These are phyloP conservation scores for Dryadomyces sulphureus DNA, from an alignment of 2,329 filamentous ascomycete species.

Conservation along the genomic window DNA sequence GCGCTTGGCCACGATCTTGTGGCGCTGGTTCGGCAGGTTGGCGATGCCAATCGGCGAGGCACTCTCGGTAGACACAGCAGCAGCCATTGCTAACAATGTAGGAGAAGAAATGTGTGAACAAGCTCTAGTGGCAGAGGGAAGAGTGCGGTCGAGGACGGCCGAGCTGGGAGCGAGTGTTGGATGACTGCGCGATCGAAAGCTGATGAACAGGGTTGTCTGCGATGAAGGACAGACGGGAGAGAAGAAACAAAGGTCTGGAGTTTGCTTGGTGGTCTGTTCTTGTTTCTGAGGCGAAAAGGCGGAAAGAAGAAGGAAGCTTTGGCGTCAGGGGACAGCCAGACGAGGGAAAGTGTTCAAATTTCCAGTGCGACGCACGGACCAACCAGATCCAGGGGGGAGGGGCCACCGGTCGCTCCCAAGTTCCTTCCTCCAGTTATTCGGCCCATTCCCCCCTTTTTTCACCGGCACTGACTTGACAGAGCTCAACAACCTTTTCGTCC, in stretches of 20 bases:
- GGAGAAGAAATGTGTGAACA: neutral
- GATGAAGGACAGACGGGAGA: neutral
- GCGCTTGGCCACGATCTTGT: conserved; percentile 66
- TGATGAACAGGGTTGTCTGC: neutral
- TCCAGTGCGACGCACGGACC: conserved; percentile 14
- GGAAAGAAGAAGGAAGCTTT: conserved; percentile 11
- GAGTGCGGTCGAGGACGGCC: neutral
- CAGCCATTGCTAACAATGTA: conserved; percentile 33
- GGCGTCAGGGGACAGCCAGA: conserved; percentile 8
- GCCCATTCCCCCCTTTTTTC: conserved; percentile 3
- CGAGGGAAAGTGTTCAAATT: conserved; percentile 13
- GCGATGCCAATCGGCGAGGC: conserved; percentile 59
- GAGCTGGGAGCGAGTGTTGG: neutral
- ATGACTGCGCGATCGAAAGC: neutral
- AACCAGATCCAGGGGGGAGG: conserved; percentile 10
- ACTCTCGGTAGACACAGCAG: conserved; percentile 40
- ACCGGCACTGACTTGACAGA: neutral
- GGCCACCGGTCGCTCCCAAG: conserved; percentile 8
- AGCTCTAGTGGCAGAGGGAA: neutral
- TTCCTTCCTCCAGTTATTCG: conserved; percentile 4
- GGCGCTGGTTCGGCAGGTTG: conserved; percentile 59
- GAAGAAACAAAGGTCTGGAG: neutral
- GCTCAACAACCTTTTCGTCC: conserved; percentile 1
- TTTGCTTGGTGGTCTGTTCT: conserved; percentile 7
- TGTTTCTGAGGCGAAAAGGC: conserved; percentile 8